phyloP scores from a whole-genome alignment of 2,329 filamentous ascomycete species.

The Periconia digitata region DNA sequence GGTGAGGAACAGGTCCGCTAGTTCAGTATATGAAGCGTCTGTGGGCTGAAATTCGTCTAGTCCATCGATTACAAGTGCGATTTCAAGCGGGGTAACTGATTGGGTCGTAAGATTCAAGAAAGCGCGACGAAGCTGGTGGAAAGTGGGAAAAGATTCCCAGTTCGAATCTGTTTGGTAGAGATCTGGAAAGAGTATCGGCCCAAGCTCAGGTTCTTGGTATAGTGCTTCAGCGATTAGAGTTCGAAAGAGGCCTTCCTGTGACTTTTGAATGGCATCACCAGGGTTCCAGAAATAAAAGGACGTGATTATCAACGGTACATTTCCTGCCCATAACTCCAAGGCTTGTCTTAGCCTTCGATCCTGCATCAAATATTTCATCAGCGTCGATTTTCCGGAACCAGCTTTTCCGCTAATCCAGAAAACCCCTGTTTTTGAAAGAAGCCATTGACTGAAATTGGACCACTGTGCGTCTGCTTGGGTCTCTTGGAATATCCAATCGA shows the following conservation, averaged over 20 bases:
- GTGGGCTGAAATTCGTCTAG: no score
- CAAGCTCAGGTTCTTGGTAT: not conserved
- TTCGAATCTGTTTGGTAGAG: not conserved
- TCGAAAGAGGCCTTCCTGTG: constrained; percentile 44
- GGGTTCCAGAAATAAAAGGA: constrained; percentile 1
- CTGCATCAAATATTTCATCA: not conserved
- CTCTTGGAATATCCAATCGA: constrained; percentile 1
- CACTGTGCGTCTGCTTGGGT: not conserved
- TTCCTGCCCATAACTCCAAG: not conserved
- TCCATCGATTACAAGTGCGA: no score
- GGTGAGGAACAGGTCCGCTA: no score
- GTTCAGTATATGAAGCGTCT: no score
- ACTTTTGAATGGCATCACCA: constrained; percentile 41
- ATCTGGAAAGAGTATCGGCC: not conserved
- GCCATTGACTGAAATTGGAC: not conserved
- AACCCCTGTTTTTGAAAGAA: not conserved
- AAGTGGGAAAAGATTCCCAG: not conserved
- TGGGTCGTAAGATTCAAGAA: no score
- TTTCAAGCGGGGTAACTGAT: no score
- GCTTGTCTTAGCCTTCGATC: not conserved
- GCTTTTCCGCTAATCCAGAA: not conserved
- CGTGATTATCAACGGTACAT: not conserved
- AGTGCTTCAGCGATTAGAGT: constrained; percentile 36
- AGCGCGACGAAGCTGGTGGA: not conserved
- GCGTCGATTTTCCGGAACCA: constrained; percentile 1